Evolutionary conservation across 768 basidiomycete species (phyloP).

Genomic region (Tulasnella sp.): DNA sequence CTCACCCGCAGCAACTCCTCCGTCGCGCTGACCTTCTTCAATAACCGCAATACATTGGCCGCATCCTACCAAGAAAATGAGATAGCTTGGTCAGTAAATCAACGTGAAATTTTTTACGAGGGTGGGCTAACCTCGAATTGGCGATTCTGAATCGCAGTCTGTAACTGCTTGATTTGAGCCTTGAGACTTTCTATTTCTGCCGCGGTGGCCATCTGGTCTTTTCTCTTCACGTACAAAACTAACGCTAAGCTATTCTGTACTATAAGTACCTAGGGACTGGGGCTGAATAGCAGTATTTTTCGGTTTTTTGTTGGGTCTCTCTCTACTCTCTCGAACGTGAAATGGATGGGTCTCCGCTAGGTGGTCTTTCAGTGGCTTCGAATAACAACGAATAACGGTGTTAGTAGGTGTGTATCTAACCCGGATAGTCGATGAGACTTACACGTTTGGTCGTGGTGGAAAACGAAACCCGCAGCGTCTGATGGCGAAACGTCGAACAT

Average conservation of each 20-base stretch:
- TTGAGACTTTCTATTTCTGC: slow-evolving; percentile 5
- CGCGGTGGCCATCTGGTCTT: neutral
- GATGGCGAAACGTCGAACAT: too few relatives aligned
- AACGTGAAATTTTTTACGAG: neutral
- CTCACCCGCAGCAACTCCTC: slow-evolving; percentile 21
- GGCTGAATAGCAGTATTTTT: too few relatives aligned
- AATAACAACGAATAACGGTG: too few relatives aligned
- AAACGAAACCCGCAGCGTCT: too few relatives aligned
- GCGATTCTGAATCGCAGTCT: slow-evolving; percentile 8
- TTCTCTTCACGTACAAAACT: neutral
- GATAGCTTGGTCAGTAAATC: slow-evolving; percentile 3
- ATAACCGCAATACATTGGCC: slow-evolving; percentile 8
- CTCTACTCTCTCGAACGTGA: too few relatives aligned
- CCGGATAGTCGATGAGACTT: too few relatives aligned
- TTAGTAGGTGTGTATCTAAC: too few relatives aligned
- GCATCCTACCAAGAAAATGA: slow-evolving; percentile 10
- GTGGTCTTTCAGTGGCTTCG: too few relatives aligned
- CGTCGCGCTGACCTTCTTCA: slow-evolving; percentile 21
- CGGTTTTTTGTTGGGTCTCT: too few relatives aligned
- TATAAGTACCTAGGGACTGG: too few relatives aligned
- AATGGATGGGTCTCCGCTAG: too few relatives aligned
- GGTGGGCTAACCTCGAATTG: slow-evolving; percentile 7
- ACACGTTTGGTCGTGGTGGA: too few relatives aligned
- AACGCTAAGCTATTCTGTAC: neutral
- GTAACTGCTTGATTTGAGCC: slow-evolving; percentile 10